phyloP scores from a whole-genome alignment of 2,329 filamentous ascomycete genomes.

The Claviceps maximensis region DNA sequence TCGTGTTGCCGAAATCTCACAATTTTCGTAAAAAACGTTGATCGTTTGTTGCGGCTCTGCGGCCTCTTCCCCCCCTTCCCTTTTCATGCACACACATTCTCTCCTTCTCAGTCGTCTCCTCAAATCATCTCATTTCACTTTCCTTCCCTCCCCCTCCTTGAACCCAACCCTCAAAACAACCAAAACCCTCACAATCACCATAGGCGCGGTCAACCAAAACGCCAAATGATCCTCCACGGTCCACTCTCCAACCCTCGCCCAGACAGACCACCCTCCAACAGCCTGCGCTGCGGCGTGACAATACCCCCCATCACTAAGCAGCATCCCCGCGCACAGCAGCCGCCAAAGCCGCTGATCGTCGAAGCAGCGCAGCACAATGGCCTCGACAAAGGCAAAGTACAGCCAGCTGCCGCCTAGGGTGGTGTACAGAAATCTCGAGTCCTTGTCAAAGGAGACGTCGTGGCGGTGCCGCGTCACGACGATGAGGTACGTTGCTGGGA shows the following conservation, averaged over 20 bases:
- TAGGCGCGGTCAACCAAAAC: slow-evolving; percentile 14
- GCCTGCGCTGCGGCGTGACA: slow-evolving; percentile 19
- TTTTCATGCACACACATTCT: neutral
- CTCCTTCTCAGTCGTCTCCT: neutral
- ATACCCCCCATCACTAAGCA: slow-evolving; percentile 21
- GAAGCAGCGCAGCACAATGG: slow-evolving; percentile 20
- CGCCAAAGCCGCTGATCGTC: slow-evolving; percentile 23
- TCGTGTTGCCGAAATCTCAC: too few relatives aligned
- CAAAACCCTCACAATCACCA: slow-evolving; percentile 16
- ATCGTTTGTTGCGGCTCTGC: too few relatives aligned
- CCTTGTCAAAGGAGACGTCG: slow-evolving; percentile 7
- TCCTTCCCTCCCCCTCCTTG: neutral
- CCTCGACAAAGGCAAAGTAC: slow-evolving; percentile 24
- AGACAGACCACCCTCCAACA: slow-evolving; percentile 20
- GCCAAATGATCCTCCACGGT: slow-evolving; percentile 16
- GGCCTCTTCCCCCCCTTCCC: too few relatives aligned
- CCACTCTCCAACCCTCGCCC: slow-evolving; percentile 14
- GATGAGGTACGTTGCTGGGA: slow-evolving; percentile 16
- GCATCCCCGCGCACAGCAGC: slow-evolving; percentile 21
- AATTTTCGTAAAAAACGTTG: too few relatives aligned
- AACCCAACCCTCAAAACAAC: slow-evolving; percentile 18
- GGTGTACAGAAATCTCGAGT: slow-evolving; percentile 13
- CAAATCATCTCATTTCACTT: too few relatives aligned
- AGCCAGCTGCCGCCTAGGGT: slow-evolving; percentile 12
- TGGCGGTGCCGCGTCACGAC: slow-evolving; percentile 17